phyloP scores from a whole-genome alignment of 768 basidiomycete genomes.

The Leucocoprinus leucothites region DNA sequence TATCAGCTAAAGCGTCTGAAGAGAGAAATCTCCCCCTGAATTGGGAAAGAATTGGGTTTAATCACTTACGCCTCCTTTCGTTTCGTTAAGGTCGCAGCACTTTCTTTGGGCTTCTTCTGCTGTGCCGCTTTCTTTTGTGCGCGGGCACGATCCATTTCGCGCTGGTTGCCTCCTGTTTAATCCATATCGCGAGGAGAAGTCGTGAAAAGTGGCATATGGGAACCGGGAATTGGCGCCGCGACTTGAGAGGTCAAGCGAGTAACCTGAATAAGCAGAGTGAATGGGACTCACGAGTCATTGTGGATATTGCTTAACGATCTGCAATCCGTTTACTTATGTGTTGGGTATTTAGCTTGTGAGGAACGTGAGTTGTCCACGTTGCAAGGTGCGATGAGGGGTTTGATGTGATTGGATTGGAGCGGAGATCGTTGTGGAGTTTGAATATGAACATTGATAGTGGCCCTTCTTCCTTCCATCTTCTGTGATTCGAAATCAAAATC shows the following conservation, averaged over 20 bases:
- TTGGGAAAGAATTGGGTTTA: slow-evolving; percentile 17
- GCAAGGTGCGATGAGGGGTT: neutral
- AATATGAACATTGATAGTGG: neutral
- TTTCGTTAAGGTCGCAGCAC: slow-evolving; percentile 55
- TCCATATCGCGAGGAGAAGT: neutral
- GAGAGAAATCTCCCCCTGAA: neutral
- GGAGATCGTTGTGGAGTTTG: slow-evolving; percentile 25
- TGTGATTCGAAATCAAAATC: no score
- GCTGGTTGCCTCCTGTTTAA: slow-evolving; percentile 75
- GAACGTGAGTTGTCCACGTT: slow-evolving; percentile 14
- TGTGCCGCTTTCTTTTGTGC: slow-evolving; percentile 65
- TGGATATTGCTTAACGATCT: neutral
- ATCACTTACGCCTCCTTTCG: slow-evolving; percentile 72
- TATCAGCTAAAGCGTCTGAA: slow-evolving; percentile 14
- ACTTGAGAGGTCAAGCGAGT: slow-evolving; percentile 12
- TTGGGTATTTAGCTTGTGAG: neutral
- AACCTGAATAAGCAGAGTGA: slow-evolving; percentile 5
- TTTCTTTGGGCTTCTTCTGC: slow-evolving; percentile 71
- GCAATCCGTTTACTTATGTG: neutral
- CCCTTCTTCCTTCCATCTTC: no score
- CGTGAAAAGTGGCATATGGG: slow-evolving; percentile 11
- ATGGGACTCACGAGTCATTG: slow-evolving; percentile 54
- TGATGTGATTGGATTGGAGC: slow-evolving; percentile 12
- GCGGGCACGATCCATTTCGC: slow-evolving; percentile 70
- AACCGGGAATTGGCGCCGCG: slow-evolving; percentile 19